Conservation (phyloP, 2,329 filamentous ascomycete species). For the Fusarium pseudograminearum region DNA sequence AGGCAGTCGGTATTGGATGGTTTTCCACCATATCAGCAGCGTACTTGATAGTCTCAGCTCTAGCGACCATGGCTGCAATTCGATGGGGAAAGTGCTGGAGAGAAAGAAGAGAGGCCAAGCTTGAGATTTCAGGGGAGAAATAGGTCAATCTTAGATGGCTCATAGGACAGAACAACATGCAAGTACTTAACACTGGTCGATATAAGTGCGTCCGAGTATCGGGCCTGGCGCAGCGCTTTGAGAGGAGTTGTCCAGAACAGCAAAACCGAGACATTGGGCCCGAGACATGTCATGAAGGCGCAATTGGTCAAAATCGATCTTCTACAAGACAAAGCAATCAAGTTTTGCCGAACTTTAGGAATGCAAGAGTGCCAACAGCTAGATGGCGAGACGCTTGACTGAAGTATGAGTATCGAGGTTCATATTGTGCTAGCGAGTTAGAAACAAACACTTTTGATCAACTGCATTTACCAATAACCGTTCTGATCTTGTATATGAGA, state of each 20-base stretch:
- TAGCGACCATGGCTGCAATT: conserved; percentile 55
- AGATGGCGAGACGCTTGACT: background rate
- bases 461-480: background rate
- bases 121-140: conserved; percentile 24
- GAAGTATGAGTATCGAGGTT: background rate
- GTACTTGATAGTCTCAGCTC: conserved; percentile 54
- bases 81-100: conserved; percentile 57
- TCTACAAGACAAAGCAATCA: background rate
- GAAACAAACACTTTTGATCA: background rate
- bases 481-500: background rate
- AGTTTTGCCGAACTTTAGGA: background rate
- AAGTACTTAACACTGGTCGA: background rate
- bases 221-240: background rate
- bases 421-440: background rate
- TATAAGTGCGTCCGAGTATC: conserved; percentile 11
- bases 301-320: conserved; percentile 1
- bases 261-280: conserved; percentile 22
- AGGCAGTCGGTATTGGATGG: conserved; percentile 82
- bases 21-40: conserved; percentile 74
- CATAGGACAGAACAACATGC: background rate
- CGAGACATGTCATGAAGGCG: background rate
- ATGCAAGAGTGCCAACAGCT: background rate
- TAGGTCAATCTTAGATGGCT: background rate
- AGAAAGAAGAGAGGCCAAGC: conserved; percentile 50
- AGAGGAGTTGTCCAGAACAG: background rate